Evolutionary conservation across 2,329 filamentous ascomycete species (phyloP).

Genomic region (Ceratocystis lukuohia): DNA sequence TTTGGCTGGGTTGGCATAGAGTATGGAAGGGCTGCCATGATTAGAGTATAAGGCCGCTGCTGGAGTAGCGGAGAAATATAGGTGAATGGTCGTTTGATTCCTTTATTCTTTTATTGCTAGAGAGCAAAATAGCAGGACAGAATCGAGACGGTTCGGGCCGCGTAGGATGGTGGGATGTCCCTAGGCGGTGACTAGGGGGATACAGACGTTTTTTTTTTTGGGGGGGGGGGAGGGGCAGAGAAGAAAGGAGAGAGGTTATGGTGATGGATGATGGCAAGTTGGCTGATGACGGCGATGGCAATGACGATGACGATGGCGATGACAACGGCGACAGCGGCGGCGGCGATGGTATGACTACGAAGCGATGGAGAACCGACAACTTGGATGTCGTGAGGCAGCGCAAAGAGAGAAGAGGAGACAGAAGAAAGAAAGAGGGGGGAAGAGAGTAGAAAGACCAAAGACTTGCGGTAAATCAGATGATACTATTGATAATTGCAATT

Average conservation of each 20-base stretch:
- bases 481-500: constrained; percentile 2
- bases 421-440: neutral
- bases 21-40: constrained; percentile 27
- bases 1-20: constrained; percentile 46
- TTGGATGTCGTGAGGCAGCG: neutral
- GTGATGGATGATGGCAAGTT: neutral
- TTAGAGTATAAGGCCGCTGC: constrained; percentile 15
- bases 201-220: neutral
- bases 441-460: neutral
- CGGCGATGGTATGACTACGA: neutral
- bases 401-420: neutral
- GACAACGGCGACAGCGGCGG: neutral
- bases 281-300: neutral
- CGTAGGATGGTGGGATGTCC: too few relatives aligned
- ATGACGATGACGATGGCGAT: neutral
- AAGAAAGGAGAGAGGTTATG: neutral
- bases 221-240: neutral
- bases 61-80: neutral
- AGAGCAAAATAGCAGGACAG: neutral
- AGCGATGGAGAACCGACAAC: neutral
- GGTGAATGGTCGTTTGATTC: neutral
- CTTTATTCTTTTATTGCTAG: too few relatives aligned
- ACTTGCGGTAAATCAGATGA: neutral
- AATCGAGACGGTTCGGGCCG: too few relatives aligned
- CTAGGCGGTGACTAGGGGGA: neutral